Base-by-base conservation (phyloP, 495 filamentous ascomycete species). In the Xylaria palmicola region DNA sequence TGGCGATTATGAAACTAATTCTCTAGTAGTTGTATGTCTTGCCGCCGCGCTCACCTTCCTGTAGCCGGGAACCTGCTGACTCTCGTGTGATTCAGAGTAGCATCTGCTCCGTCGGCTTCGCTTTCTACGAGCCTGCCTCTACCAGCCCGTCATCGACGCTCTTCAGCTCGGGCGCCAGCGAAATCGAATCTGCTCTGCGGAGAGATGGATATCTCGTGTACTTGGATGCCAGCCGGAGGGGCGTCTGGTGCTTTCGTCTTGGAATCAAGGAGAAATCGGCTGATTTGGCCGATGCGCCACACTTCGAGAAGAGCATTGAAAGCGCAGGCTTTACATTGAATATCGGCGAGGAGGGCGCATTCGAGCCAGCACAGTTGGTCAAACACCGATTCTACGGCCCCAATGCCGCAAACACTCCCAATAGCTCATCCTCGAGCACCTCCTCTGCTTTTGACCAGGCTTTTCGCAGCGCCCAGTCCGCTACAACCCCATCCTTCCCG, bases 1-100 rank as follows among this genome's bases (percentile, higher is more conserved):
- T 69, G 78, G 77, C 44, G 78, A 80, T 69, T 82, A 81, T 72
- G 79, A 79, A 56, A 82, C 79, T 65, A 82, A 82, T 71, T 75
- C 76, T 39, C 63, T 82, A 59, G 64, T 81, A 67, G 79, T 81
- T 70, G 79, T 82, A 59, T 62, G 76, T 63, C 29, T 12, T 24
- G 30, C 17, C n/a, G 17, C 44, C n/a, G 29, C 4, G 24, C 27
- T 52, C 3, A 17, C 30, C 7, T 17, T 13, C 17, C 1, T 59
- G 3, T 20, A 44, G 10, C 34, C 51, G 61, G 63, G 72, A 45
- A 72, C 68, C 47, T 41, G n/a, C 62, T 58, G 40, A 44, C 41
- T 47, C n/a, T n/a, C 20, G 30, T 45, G 10, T 30, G 41, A 36
- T 30, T 0, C 55, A 82, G 79, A 79, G 77, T 70, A 81, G 78